phyloP scores from a whole-genome alignment of 495 filamentous ascomycete species.

The Daldinia loculata region DNA sequence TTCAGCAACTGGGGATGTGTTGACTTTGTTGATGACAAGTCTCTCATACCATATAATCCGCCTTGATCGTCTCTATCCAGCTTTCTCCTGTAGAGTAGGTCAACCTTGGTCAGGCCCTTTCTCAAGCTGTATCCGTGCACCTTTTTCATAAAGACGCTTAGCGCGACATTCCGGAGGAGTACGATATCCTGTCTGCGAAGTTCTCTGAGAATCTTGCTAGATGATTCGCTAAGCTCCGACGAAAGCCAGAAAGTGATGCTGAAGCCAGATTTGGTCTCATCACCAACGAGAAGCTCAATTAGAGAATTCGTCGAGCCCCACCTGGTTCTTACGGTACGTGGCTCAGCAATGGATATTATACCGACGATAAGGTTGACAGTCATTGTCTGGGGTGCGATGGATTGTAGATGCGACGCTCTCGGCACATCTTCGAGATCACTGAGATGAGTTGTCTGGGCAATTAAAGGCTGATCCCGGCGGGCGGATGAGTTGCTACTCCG shows the following conservation, averaged over 20 bases:
- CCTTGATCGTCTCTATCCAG: conserved; percentile 54
- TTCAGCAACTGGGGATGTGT: conserved; percentile 67
- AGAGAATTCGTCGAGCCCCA: conserved; percentile 67
- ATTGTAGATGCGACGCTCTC: conserved; percentile 68
- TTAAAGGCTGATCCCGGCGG: background rate
- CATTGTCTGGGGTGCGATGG: conserved; percentile 81
- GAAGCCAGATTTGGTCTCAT: conserved; percentile 86
- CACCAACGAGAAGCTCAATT: conserved; percentile 81
- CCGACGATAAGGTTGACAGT: conserved; percentile 79
- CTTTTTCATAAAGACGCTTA: conserved; percentile 73
- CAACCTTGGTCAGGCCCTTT: conserved; percentile 72
- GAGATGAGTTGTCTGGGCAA: conserved; percentile 50
- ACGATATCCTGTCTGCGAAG: conserved; percentile 77
- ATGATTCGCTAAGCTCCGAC: conserved; percentile 42
- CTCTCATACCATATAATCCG: conserved; percentile 52
- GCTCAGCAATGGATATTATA: conserved; percentile 73
- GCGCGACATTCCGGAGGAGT: conserved; percentile 77
- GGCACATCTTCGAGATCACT: conserved; percentile 76
- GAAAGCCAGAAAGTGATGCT: conserved; percentile 83
- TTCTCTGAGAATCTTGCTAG: conserved; percentile 56
- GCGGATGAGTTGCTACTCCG: conserved; percentile 16
- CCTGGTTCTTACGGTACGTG: conserved; percentile 64
- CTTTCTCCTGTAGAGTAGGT: conserved; percentile 67
- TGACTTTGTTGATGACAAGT: conserved; percentile 46
- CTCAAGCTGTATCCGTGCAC: conserved; percentile 82